phyloP scores from a whole-genome alignment of 768 basidiomycete genomes.

The Lentinula aciculospora region DNA sequence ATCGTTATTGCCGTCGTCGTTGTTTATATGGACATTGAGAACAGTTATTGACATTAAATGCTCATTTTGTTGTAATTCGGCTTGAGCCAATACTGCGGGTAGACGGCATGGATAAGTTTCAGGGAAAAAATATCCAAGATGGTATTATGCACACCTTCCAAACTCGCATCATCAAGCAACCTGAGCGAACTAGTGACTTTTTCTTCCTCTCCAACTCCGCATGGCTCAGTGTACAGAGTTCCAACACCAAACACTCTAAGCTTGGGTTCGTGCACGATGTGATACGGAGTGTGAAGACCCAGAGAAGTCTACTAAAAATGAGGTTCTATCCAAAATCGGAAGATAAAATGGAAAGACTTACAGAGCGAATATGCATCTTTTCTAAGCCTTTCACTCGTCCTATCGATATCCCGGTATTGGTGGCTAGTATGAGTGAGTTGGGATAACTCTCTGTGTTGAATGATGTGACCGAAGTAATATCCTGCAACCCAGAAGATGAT shows the following conservation, averaged over 20 bases:
- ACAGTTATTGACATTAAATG: constrained; percentile 53
- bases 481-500: constrained; percentile 28
- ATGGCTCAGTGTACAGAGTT: constrained; percentile 48
- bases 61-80: constrained; percentile 48
- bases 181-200: constrained; percentile 44
- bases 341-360: constrained; percentile 24
- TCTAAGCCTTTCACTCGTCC: constrained; percentile 64
- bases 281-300: constrained; percentile 66
- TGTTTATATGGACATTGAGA: constrained; percentile 22
- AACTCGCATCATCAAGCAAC: constrained; percentile 58
- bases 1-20: background rate
- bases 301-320: constrained; percentile 59
- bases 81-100: background rate
- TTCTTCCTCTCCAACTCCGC: constrained; percentile 46
- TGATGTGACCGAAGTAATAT: constrained; percentile 45
- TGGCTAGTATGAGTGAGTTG: constrained; percentile 55
- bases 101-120: background rate
- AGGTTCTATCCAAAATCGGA: constrained; percentile 1
- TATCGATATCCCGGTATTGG: constrained; percentile 49
- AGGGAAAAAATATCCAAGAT: background rate
- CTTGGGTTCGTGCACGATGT: constrained; percentile 54
- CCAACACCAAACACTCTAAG: constrained; percentile 62
- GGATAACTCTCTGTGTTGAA: constrained; percentile 44
- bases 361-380: constrained; percentile 78
- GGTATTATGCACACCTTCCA: constrained; percentile 40